Evolutionary conservation across 331 rosid species (phyloP).

Genomic region (Pyracantha coccinea): DNA sequence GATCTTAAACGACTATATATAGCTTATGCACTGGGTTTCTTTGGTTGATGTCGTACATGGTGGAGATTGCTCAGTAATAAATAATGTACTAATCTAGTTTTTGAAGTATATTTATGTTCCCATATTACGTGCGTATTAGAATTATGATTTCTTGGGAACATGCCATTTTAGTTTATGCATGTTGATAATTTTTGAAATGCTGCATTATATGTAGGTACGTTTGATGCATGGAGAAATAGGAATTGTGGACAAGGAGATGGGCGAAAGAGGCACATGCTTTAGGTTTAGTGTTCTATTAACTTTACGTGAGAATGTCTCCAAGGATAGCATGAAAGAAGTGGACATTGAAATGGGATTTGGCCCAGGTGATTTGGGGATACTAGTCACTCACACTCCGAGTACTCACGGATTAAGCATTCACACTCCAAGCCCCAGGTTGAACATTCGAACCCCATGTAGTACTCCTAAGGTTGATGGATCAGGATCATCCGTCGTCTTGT

Average conservation of each 20-base stretch:
- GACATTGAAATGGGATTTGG: slow-evolving; percentile 1
- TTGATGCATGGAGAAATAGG: slow-evolving; percentile 78
- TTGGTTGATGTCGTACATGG: neutral
- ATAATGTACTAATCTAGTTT: neutral
- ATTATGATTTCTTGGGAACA: no score
- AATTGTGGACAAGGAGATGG: slow-evolving; percentile 61
- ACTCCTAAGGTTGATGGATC: slow-evolving; percentile 37
- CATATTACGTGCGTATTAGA: no score
- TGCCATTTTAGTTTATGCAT: no score
- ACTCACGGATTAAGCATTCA: neutral
- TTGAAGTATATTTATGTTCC: neutral
- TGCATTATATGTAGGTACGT: slow-evolving; percentile 41
- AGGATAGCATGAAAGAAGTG: slow-evolving; percentile 11
- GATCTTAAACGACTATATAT: neutral
- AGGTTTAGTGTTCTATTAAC: slow-evolving; percentile 53
- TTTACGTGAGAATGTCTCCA: slow-evolving; percentile 8
- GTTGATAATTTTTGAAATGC: no score
- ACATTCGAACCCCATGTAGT: slow-evolving; percentile 17
- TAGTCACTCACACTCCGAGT: neutral
- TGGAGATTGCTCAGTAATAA: no score
- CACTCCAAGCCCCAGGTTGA: slow-evolving; percentile 14
- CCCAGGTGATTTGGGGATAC: neutral
- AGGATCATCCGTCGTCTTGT: slow-evolving; percentile 47
- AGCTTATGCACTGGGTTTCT: neutral
- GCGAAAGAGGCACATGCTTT: slow-evolving; percentile 65